Evolutionary conservation across 352 stramenopile species (phyloP).

Genomic region (Pythium grandisporangium): DNA sequence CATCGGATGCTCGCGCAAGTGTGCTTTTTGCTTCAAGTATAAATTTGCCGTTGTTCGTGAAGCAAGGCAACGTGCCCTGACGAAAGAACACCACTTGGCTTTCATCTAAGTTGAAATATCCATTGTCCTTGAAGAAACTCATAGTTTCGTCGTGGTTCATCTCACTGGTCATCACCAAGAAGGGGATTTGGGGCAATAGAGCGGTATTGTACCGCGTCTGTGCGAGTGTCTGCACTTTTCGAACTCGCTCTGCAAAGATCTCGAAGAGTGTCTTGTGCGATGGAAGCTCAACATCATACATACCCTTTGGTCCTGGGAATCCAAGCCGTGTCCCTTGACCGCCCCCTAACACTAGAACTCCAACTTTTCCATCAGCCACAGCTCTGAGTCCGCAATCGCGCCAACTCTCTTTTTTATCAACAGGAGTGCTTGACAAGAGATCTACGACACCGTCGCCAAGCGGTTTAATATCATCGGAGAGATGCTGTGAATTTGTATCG

Average conservation of each 20-base stretch:
- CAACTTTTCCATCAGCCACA: slow-evolving; percentile 73
- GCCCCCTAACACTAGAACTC: slow-evolving; percentile 86
- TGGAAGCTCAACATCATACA: slow-evolving; percentile 88
- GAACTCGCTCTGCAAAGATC: slow-evolving; percentile 85
- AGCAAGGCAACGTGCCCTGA: slow-evolving; percentile 93
- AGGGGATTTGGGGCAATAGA: slow-evolving; percentile 19
- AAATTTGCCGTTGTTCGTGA: slow-evolving; percentile 91
- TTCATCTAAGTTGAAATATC: slow-evolving; percentile 78
- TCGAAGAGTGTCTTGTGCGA: slow-evolving; percentile 92
- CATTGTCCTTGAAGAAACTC: slow-evolving; percentile 70
- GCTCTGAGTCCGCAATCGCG: slow-evolving; percentile 45
- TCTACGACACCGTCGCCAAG: slow-evolving; percentile 34
- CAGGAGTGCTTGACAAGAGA: slow-evolving; percentile 15
- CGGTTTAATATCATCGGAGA: slow-evolving; percentile 20
- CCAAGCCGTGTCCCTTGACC: slow-evolving; percentile 94
- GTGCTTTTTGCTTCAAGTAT: slow-evolving; percentile 83
- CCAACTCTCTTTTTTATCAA: slow-evolving; percentile 24
- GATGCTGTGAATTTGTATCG: slow-evolving; percentile 6
- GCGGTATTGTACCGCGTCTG: slow-evolving; percentile 9
- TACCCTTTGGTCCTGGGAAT: slow-evolving; percentile 92
- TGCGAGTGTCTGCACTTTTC: slow-evolving; percentile 50
- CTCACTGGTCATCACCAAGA: slow-evolving; percentile 92
- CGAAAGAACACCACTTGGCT: slow-evolving; percentile 85
- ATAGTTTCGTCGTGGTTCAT: slow-evolving; percentile 84
- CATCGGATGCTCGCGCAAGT: slow-evolving; percentile 90